Base-by-base conservation (phyloP, 257 asterid species). In the Solanum pinnatisectum region DNA sequence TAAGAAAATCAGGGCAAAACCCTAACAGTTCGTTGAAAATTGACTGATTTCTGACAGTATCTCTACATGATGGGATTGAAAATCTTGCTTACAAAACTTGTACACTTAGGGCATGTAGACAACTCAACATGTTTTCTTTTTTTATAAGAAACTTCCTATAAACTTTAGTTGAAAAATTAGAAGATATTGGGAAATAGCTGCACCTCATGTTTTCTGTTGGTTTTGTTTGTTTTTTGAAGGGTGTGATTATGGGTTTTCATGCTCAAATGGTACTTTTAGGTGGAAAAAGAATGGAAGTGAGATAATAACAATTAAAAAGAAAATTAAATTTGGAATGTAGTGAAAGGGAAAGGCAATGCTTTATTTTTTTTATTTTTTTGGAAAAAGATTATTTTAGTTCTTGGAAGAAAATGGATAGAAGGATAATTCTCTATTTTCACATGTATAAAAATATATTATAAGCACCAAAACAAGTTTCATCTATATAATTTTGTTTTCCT, bases 101-200 rank as follows among this genome's bases (percentile, higher is more conserved):
- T 40, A 13, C 36, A 2, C 6, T 78, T 1, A 10, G 14, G 67
- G 27, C 2, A 81, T 46, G 85, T 81, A 27, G 85, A 81, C 85
- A 81, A 81, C 68, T 81, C 85, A 81, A 46, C 25, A 46, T 81
- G 20, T 78, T 46, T 44, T 8, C 8, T 16, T 79, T 78, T 79
- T 77, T 2, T 22, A 30, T 6, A 42, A 27, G n/a, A 40, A 78
- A 8, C 20, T 78, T 81, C 63, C 14, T 27, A 81, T 35, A 73
- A 35, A 73, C 6, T 81, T 46, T 9, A 3, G 39, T 9, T 79
- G 16, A 81, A 81, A 81, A 42, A 27, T 5, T 15, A 5, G 67
- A 81, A 79, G 85, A 81, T 81, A 81, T 46, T 81, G 85, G 40
- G 68, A 81, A 81, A 81, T 81, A 81, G 85, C 42, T 81, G 42